Evolutionary conservation across 352 stramenopile species (phyloP).

Genomic region (Phytophthora sansomeana): DNA sequence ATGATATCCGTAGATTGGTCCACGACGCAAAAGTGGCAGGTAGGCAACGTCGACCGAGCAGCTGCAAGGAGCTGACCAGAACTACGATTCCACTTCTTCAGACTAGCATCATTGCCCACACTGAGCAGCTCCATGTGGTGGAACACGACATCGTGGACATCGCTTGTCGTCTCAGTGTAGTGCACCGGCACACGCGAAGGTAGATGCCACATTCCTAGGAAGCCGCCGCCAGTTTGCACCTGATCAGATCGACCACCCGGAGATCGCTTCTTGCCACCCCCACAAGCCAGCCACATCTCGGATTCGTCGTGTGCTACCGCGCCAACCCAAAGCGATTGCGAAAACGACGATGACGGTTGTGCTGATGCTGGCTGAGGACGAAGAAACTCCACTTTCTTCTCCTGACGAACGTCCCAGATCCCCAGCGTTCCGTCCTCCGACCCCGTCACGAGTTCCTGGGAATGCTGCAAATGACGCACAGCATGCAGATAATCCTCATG

Average conservation of each 20-base stretch:
- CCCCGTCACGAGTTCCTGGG: conserved; percentile 73
- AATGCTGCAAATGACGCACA: conserved; percentile 68
- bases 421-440: conserved; percentile 79
- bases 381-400: conserved; percentile 62
- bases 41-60: conserved; percentile 60
- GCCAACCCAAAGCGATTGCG: conserved; percentile 57
- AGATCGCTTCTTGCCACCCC: conserved; percentile 54
- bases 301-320: conserved; percentile 71
- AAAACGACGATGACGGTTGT: conserved; percentile 1
- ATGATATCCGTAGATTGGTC: conserved; percentile 71
- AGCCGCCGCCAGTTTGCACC: conserved; percentile 40
- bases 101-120: conserved; percentile 67
- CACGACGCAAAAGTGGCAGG: conserved; percentile 76
- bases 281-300: conserved; percentile 77
- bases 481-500: conserved; percentile 77
- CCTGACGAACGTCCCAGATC: conserved; percentile 74
- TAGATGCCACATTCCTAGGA: conserved; percentile 82
- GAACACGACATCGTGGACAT: conserved; percentile 78
- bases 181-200: conserved; percentile 77
- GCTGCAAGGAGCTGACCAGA: conserved; percentile 66
- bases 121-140: conserved; percentile 78
- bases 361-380: conserved; percentile 48
- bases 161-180: conserved; percentile 60
- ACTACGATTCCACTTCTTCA: conserved; percentile 84
- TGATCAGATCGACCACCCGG: conserved; percentile 27